phyloP scores from a whole-genome alignment of 2,329 filamentous ascomycete species.

The Teratosphaeria zuluensis region DNA sequence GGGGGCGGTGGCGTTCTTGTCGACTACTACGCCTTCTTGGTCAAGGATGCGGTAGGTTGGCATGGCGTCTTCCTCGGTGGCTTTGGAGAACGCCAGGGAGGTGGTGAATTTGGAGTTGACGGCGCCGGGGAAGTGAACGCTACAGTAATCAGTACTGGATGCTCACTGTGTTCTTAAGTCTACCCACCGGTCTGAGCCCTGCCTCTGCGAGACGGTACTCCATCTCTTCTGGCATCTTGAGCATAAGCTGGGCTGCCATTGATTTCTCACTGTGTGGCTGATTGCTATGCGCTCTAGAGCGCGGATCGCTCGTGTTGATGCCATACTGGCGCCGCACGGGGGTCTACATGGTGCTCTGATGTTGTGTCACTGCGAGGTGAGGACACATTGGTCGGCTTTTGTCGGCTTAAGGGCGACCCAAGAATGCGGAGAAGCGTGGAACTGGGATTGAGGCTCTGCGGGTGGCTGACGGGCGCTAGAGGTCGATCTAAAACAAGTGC shows the following conservation, averaged over 20 bases:
- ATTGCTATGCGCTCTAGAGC: neutral
- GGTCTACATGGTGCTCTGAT: neutral
- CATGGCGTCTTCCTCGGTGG: conserved; percentile 63
- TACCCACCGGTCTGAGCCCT: conserved; percentile 50
- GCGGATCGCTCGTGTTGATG: conserved; percentile 2
- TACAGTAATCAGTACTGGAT: conserved; percentile 15
- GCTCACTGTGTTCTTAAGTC: neutral
- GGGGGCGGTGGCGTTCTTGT: conserved; percentile 56
- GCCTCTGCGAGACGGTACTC: conserved; percentile 48
- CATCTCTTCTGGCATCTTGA: conserved; percentile 32
- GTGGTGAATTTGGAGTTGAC: conserved; percentile 88
- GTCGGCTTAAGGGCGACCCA: neutral
- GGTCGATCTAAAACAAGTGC: neutral
- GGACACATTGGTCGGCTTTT: neutral
- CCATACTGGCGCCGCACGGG: neutral
- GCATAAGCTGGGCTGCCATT: neutral
- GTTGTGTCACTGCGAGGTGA: neutral
- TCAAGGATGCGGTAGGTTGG: conserved; percentile 88
- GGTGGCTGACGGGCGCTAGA: neutral
- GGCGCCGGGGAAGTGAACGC: conserved; percentile 76
- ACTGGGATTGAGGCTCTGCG: neutral
- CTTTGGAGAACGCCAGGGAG: conserved; percentile 65
- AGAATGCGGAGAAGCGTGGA: neutral
- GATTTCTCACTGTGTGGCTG: neutral
- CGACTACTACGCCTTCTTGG: conserved; percentile 75